Conservation (phyloP, 2,329 filamentous ascomycete species). For the Alternaria sp. region DNA sequence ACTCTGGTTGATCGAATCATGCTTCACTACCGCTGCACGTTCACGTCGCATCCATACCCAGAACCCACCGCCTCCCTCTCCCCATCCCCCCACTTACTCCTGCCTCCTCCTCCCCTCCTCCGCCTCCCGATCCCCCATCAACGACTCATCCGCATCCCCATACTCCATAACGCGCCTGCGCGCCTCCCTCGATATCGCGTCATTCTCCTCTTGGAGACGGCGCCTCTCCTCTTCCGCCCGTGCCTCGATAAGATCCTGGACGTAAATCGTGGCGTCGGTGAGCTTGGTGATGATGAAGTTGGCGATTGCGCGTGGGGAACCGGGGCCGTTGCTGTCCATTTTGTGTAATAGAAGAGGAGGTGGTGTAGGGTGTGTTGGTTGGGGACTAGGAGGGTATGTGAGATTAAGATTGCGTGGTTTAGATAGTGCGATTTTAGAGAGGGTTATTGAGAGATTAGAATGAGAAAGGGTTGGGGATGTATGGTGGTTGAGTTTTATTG, state of each 20-base stretch:
- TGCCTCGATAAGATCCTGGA: neutral
- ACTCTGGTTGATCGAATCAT: too few species aligned
- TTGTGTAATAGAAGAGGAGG: too few species aligned
- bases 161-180: neutral
- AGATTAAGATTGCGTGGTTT: neutral
- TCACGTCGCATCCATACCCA: too few species aligned
- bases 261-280: neutral
- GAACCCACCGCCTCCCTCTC: too few species aligned
- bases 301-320: neutral
- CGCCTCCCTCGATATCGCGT: too few species aligned
- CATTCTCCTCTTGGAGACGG: accelerated
- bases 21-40: too few species aligned
- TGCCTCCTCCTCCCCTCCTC: neutral
- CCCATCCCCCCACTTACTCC: too few species aligned
- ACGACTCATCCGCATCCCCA: neutral
- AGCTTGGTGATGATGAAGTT: neutral
- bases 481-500: neutral
- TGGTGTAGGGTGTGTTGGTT: neutral
- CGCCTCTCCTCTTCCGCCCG: neutral
- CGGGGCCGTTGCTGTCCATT: neutral
- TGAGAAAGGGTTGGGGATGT: accelerated
- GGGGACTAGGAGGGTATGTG: too few species aligned
- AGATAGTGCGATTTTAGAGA: neutral
- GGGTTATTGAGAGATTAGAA: too few species aligned
- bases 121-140: neutral